Conservation (phyloP, 441 rosid genomes). For the Eruca vesicaria region DNA sequence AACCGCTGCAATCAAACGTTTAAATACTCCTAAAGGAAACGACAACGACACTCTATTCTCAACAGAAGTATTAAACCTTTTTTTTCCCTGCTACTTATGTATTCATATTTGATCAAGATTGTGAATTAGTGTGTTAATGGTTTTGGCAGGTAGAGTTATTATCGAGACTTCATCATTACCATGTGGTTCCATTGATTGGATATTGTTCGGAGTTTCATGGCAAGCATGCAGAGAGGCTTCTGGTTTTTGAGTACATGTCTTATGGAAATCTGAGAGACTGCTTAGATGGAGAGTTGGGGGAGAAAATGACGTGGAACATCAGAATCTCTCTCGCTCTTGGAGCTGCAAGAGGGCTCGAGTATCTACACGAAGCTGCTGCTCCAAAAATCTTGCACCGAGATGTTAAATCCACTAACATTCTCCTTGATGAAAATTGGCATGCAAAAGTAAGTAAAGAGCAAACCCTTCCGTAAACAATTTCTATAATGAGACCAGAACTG, state of each 20-base stretch:
- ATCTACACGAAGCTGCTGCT: conserved; percentile 84
- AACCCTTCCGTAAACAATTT: not conserved
- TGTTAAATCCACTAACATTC: conserved; percentile 76
- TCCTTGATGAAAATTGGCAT: conserved; percentile 68
- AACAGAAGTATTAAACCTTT: conserved; percentile 57
- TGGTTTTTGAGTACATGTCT: conserved; percentile 81
- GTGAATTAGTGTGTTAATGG: not conserved
- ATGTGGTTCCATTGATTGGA: conserved; percentile 88
- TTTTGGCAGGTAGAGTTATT: conserved; percentile 70
- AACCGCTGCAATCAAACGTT: conserved; percentile 80
- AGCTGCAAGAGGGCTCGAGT: conserved; percentile 78
- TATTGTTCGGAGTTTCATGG: conserved; percentile 82
- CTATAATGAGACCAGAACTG: not conserved
- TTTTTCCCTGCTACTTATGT: conserved; percentile 2
- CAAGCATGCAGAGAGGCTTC: conserved; percentile 73
- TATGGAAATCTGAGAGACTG: conserved; percentile 85
- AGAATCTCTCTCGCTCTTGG: conserved; percentile 65
- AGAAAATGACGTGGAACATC: conserved; percentile 65
- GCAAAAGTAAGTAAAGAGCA: conserved; percentile 66
- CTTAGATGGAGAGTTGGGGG: conserved; percentile 65
- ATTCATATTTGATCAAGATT: not conserved
- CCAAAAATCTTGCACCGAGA: conserved; percentile 80
- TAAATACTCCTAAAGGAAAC: conserved; percentile 59
- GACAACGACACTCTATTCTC: conserved; percentile 64
- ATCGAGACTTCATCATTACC: conserved; percentile 88